Evolutionary conservation across 2,329 filamentous ascomycete species (phyloP), one percentile per base, ranked within the genome.

Genomic region (Zopfia rhizophila): DNA sequence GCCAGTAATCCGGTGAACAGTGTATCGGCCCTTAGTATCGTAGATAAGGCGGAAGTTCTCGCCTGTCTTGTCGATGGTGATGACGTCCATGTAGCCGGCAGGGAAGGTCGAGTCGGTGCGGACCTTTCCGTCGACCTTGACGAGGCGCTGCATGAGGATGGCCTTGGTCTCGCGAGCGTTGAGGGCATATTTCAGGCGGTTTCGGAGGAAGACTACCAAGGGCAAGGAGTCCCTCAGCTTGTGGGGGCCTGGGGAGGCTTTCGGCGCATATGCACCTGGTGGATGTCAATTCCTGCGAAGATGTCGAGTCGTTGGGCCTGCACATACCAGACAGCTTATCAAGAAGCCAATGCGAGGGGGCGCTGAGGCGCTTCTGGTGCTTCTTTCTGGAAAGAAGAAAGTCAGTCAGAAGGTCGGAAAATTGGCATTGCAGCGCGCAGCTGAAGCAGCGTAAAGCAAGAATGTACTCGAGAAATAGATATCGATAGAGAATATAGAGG

Each of bases 21-120:
- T 97, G 90, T 97, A 99, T 78, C 94, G 93, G 72, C 94, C 94
- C 89, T 99, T 99, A 88, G 93, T 99, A 80, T 99, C 94, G 88
- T 97, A 99, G 86, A 99, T 83, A 69, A 99, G 91, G 70, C 94
- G 93, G 91, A 99, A 99, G 89, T 96, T 90, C 88, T 99, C 94
- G 87, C 92, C 92, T 53, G 94, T 99, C 91, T 99, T 99, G 82
- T 99, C 94, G 77, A 99, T 95, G 73, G 84, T 83, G 84, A 99
- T 97, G 76, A 99, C 94, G 77, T 99, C 94, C 94, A 97, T 97
- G 87, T 95, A 97, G 72, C 94, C 94, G 65, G 94, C 83, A 69
- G 94, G 94, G 88, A 90, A 99, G 82, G 92, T 99, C 72, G 85
- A 82, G 82, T 99, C 94, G 79, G 94, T 99, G 83, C 94, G 93